Base-by-base conservation (phyloP, 164 flowering plant species). In the Nelumbo lutea region DNA sequence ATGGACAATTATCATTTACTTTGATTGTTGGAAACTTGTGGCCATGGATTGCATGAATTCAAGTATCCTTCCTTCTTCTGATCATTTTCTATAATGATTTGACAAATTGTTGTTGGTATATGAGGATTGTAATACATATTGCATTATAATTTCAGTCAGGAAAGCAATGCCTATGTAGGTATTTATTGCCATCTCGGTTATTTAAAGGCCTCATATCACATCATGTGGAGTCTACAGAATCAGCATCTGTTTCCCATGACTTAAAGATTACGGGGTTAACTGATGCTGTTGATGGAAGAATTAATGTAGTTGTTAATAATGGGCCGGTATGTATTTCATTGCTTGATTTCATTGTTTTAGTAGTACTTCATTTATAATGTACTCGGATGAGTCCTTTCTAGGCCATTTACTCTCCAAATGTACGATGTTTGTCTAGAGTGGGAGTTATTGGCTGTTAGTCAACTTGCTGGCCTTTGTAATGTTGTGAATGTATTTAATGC, bases 101-200 rank as follows among this genome's bases (percentile, higher is more conserved):
- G 59, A n/a, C 11, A 8, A 11, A 11, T 43, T 43, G 39, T 62
- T 51, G 47, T 5, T 61, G 57, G 15, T 42, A 27, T 27, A 27
- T 27, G 27, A 27, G 27, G 27, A 27, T 27, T 27, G 27, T 58
- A 9, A 9, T n/a, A 62, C 70, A 62, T 48, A 48, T 59, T 15
- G 58, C 43, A 38, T 10, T 3, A 69, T 61, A 52, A 47, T 58
- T 80, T 81, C 88, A 95, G 99, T 87, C 91, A 43, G 99, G 99
- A 73, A 83, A 84, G 75, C 91, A 84, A 65, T 90, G 98, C 81
- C 79, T 95, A 42, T 96, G 99, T 71, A 82, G 82, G 66, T 96
- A 85, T 78, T 41, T 75, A 64, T 65, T 91, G 73, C 90, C 96
- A 74, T 75, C 84, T 65, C 76, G 59, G 65, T 62, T 84, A 69